Evolutionary conservation across 495 filamentous ascomycete species (phyloP), one percentile per base, ranked within the genome.

Genomic region (Penicillium nucicola): DNA sequence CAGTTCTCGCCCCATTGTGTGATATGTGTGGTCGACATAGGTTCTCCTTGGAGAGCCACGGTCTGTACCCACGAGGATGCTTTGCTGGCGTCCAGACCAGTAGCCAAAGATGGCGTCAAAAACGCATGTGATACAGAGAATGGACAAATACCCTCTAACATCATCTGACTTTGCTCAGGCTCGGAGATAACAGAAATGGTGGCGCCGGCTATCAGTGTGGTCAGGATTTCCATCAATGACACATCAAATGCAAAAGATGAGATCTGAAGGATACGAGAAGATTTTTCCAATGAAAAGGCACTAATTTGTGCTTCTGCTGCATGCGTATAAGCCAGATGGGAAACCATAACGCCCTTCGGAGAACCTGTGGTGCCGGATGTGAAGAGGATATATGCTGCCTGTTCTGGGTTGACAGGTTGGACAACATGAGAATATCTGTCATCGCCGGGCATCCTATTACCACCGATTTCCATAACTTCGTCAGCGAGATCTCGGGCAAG

Each of bases 321-420:
- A 19, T 14, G 65, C 18, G 54, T 52, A 7, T 68, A 59, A 6
- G 66, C 58, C 15, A 50, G 54, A 48, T 79, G 76, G 20, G 53
- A 43, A 12, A 75, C 48, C 5, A 74, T 55, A 15, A 75, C 66
- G 1, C 70, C 76, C 53, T 71, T 71, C 6, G 68, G 68, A 33
- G 48, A 53, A 10, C 66, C 66, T 3, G 68, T 69, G 5, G 48
- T 63, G 13, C 69, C 69, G 22, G 64, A 67, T 1, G 68, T 71
- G 33, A 66, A 71, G 18, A 71, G 53, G 17, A 57, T 31, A 45
- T 43, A 62, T 30, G 45, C 40, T 13, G 33, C 47, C 43, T 39
- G 36, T 19, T 38, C 36, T 9, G 36, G 36, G 17, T 58, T 19
- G 32, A 17, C 22, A 32, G 40, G 17, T 7, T 33, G 22, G 14